Evolutionary conservation across 164 flowering plant genomes (phyloP).

Genomic region (grape (Vitis vinifera)): DNA sequence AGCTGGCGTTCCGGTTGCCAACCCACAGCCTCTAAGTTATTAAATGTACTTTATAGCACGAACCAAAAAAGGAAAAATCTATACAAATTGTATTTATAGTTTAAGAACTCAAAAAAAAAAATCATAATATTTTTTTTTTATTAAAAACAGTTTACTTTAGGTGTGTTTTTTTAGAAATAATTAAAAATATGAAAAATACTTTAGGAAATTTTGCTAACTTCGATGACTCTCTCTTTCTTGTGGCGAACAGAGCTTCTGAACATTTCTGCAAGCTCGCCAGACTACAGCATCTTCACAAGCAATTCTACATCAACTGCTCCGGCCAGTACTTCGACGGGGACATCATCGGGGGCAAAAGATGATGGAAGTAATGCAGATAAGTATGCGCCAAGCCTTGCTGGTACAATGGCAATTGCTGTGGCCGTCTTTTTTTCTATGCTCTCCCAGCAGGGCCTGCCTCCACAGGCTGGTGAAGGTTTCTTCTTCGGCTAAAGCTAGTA

Average conservation of each 20-base stretch:
- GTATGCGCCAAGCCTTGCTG: slow-evolving; percentile 12
- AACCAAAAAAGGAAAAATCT: neutral
- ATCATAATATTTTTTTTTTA: too few species aligned
- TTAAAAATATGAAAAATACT: neutral
- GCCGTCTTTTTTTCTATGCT: slow-evolving; percentile 11
- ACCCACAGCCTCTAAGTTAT: neutral
- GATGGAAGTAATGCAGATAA: neutral
- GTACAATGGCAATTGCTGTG: slow-evolving; percentile 6
- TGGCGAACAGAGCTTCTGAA: slow-evolving; percentile 39
- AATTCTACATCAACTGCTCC: slow-evolving; percentile 13
- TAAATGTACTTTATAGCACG: neutral
- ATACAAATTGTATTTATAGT: too few species aligned
- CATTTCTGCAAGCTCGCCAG: slow-evolving; percentile 43
- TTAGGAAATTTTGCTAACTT: neutral
- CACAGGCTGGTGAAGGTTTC: neutral
- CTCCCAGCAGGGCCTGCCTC: slow-evolving; percentile 5
- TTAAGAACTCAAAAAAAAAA: too few species aligned
- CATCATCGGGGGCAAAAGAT: too few species aligned
- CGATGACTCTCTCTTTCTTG: neutral
- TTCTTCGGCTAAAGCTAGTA: neutral
- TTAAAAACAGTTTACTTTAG: too few species aligned
- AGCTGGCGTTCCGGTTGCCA: too few species aligned
- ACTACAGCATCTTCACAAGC: slow-evolving; percentile 39
- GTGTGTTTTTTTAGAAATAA: neutral
- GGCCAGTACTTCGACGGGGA: neutral